A percentile compares a stretch with the other conserved stretches of the same genome.
Evolutionary conservation across 2,329 filamentous ascomycete species (phyloP).

Genomic region (Alternaria angustiovoidea): DNA sequence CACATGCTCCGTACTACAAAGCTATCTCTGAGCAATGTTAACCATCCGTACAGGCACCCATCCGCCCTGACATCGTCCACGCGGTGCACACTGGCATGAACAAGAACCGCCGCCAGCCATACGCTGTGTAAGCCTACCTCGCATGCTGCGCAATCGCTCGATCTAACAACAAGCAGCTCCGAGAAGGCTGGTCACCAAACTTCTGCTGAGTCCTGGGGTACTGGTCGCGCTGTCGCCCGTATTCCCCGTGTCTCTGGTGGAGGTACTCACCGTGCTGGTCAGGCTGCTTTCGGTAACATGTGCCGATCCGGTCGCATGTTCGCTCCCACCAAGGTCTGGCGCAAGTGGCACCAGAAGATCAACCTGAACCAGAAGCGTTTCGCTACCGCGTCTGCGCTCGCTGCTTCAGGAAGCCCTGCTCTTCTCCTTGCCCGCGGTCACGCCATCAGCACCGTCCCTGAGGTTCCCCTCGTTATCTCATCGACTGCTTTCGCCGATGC

Average conservation of each 20-base stretch:
- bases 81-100: constrained; percentile 98
- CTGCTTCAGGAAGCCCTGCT: constrained; percentile 92
- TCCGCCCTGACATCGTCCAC: constrained; percentile 99
- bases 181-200: constrained; percentile 99
- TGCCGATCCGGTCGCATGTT: constrained; percentile 99
- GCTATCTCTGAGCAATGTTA: constrained; percentile 4
- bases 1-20: neutral
- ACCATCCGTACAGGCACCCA: constrained; percentile 67
- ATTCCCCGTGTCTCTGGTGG: constrained; percentile 99
- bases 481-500: constrained; percentile 84
- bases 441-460: constrained; percentile 88
- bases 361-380: constrained; percentile 99
- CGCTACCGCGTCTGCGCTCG: constrained; percentile 95
- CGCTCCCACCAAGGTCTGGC: constrained; percentile 99
- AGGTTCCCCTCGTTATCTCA: constrained; percentile 97
- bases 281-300: constrained; percentile 99
- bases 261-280: constrained; percentile 99
- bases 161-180: constrained; percentile 50
- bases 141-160: constrained; percentile 1
- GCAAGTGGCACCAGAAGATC: constrained; percentile 99
- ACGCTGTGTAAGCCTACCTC: constrained; percentile 77
- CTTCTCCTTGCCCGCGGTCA: constrained; percentile 97
- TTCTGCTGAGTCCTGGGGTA: constrained; percentile 99
- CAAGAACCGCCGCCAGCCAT: constrained; percentile 99
- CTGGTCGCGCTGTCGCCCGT: constrained; percentile 97